These are phyloP conservation scores for Trichoderma harzianum DNA, from an alignment of 2,329 filamentous ascomycete species.

Conservation along the genomic window DNA sequence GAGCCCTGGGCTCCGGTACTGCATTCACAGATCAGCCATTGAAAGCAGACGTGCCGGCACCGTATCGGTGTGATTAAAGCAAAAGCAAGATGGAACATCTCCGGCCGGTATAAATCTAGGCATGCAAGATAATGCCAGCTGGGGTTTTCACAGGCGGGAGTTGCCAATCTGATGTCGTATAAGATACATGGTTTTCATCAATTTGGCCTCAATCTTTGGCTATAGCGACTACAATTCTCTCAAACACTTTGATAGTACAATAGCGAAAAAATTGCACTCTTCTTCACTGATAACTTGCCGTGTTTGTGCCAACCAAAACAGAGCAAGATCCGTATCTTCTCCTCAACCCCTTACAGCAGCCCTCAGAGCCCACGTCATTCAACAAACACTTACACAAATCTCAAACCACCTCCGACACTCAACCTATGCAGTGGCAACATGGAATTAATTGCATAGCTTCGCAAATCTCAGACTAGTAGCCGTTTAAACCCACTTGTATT, in stretches of 20 bases:
- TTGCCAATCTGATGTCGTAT: background rate
- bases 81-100: background rate
- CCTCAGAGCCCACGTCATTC: background rate
- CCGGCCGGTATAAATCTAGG: background rate
- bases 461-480: background rate
- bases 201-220: background rate
- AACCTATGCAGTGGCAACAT: background rate
- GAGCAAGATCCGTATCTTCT: background rate
- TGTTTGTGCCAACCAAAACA: background rate
- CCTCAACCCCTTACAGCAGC: background rate
- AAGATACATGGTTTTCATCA: background rate
- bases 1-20: background rate
- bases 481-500: constrained; percentile 9
- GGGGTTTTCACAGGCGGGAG: background rate
- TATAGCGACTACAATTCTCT: background rate
- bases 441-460: background rate
- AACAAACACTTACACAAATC: background rate
- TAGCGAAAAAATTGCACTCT: background rate
- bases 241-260: background rate
- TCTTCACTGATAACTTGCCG: background rate
- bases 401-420: background rate
- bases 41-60: background rate
- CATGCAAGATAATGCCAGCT: background rate
- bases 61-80: background rate
- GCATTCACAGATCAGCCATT: background rate